Base-by-base conservation (phyloP, 257 asterid species). In the Forsythia suspensa region DNA sequence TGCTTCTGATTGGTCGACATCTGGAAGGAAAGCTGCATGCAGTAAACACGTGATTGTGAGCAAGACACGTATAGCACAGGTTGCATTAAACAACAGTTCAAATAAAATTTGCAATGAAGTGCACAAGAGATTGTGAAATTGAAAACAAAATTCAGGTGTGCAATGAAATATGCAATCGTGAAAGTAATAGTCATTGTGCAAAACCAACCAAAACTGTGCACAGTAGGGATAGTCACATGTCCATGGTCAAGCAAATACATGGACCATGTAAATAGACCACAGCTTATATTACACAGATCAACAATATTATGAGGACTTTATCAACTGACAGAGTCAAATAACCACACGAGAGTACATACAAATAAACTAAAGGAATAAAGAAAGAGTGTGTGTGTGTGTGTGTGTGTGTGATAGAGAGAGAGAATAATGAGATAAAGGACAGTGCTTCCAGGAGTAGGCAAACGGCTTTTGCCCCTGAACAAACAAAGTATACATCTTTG, bases 1-100 rank as follows among this genome's bases (percentile, higher is more conserved):
- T 91, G 96, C 96, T 87, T 91, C 79, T 91, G 93, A 79, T 89
- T 87, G 43, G 96, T 86, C 96, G 93, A 91, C 96, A 89, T 85
- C 90, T 89, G 93, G 85, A 91, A 91, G 0, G 96, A 91, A 63
- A 91, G 90, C 93, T 91, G 90, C 76, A 73, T 5, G 61, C 39
- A 9, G 55, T 15, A 51, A 68, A 71, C 21, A 77, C 1, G 12
- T 20, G 67, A 59, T 20, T 9, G 16, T 59, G 36, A 59, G 61
- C 63, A 18, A 52, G 67, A 8, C 37, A 59, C 0, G 2, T 52
- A 73, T 24, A 69, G 80, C 71, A 67, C 40, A 20, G 20, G 6
- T 59, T 11, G 74, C 16, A 77, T 11, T 44, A 61, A 52, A 71
- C 15, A 8, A 42, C 43, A 5, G 41, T 63, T 21, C 10, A 21